Percentiles rank a stretch among this genome's conserved stretches.
Conservation (phyloP, 2,329 filamentous ascomycete genomes). For the Teratosphaeria gauchensis region DNA sequence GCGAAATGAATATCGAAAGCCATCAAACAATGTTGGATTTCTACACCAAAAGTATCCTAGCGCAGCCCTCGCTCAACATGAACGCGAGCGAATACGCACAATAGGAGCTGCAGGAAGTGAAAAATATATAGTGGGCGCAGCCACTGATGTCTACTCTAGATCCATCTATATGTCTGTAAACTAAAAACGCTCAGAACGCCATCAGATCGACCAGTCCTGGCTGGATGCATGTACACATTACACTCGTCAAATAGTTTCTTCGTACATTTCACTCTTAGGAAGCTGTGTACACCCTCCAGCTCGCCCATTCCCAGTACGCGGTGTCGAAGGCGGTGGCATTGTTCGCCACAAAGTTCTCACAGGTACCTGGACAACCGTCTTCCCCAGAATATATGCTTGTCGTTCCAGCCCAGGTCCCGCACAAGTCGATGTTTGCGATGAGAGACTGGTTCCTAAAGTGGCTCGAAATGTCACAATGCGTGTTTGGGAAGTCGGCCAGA, state of each 20-base stretch:
- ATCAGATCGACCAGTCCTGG: neutral
- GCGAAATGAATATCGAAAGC: neutral
- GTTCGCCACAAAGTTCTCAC: constrained; percentile 22
- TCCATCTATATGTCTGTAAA: neutral
- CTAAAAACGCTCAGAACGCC: neutral
- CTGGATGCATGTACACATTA: neutral
- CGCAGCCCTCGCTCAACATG: too few species aligned
- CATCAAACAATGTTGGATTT: neutral
- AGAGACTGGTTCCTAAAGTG: constrained; percentile 29
- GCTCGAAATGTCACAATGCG: constrained; percentile 25
- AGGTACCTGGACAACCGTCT: constrained; percentile 22
- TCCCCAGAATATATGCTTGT: constrained; percentile 18
- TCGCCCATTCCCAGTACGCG: constrained; percentile 30
- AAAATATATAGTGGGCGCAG: too few species aligned
- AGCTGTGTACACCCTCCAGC: constrained; percentile 26
- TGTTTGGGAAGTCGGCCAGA: constrained; percentile 51
- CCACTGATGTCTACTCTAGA: neutral
- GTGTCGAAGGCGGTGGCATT: constrained; percentile 23
- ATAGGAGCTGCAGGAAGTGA: too few species aligned
- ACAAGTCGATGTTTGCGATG: constrained; percentile 30
- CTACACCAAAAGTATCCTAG: too few species aligned
- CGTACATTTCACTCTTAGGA: neutral
- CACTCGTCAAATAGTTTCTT: neutral
- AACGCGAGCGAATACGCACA: too few species aligned
- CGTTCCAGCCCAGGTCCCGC: constrained; percentile 28